phyloP scores from a whole-genome alignment of 129 eudicot genomes.

The Pittosporum tobira region DNA sequence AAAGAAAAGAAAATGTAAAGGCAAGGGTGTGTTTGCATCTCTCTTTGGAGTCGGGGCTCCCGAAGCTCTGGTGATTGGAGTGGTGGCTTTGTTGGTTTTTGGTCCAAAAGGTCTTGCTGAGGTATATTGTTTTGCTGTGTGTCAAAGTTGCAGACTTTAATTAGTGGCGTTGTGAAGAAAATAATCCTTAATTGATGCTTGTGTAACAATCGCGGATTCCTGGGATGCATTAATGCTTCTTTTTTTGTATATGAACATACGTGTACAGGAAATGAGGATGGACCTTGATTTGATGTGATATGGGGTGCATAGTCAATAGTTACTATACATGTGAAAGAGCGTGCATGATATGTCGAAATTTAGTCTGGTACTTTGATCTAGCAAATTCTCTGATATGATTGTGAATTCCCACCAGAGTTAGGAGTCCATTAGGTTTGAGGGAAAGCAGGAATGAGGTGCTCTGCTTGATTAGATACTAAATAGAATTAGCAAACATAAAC shows the following conservation, averaged over 20 bases:
- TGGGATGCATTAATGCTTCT: neutral
- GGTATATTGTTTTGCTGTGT: slow-evolving; percentile 31
- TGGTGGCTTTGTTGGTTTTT: slow-evolving; percentile 93
- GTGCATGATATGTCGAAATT: no score
- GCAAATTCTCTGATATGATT: no score
- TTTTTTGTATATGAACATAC: no score
- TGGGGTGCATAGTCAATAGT: no score
- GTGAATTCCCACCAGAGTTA: no score
- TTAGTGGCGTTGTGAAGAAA: neutral
- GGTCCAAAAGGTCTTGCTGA: slow-evolving; percentile 99
- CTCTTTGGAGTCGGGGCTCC: slow-evolving; percentile 99
- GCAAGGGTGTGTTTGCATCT: slow-evolving; percentile 70
- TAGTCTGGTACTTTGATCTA: no score
- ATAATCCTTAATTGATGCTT: neutral
- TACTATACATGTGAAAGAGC: no score
- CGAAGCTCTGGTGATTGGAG: slow-evolving; percentile 92
- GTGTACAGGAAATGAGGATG: no score
- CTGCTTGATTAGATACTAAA: neutral
- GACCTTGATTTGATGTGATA: no score
- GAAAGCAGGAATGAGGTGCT: neutral
- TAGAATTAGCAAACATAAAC: neutral
- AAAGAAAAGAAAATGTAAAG: slow-evolving; percentile 39
- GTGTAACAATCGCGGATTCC: neutral
- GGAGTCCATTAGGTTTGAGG: no score
- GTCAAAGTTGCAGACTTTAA: neutral